A percentile compares a stretch with the other conserved stretches of the same genome.
Conservation (phyloP, 2,329 filamentous ascomycete genomes). For the Xylaria sp. region DNA sequence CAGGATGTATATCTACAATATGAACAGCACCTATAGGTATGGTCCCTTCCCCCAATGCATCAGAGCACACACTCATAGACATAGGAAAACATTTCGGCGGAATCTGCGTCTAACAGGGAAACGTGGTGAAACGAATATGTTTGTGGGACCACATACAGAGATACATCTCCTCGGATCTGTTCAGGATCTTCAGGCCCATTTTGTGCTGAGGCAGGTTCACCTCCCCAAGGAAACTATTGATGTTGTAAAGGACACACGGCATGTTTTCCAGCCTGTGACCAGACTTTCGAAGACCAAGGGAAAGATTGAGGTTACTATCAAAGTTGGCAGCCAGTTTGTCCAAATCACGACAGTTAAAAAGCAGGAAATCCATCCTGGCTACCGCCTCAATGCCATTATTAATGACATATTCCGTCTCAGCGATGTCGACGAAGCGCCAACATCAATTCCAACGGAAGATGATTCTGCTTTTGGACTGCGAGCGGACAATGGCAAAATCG, state of each 20-base stretch:
- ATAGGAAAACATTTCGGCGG: slow-evolving; percentile 71
- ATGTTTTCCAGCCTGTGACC: slow-evolving; percentile 73
- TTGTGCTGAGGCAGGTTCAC: slow-evolving; percentile 73
- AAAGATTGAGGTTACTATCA: slow-evolving; percentile 76
- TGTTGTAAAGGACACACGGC: slow-evolving; percentile 73
- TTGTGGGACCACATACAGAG: slow-evolving; percentile 73
- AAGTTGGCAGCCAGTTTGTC: slow-evolving; percentile 75
- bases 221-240: slow-evolving; percentile 77
- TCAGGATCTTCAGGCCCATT: slow-evolving; percentile 73
- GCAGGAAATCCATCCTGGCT: slow-evolving; percentile 72
- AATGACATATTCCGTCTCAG: slow-evolving; percentile 77
- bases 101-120: slow-evolving; percentile 71
- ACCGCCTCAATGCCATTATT: slow-evolving; percentile 70
- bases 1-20: slow-evolving; percentile 76
- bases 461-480: slow-evolving; percentile 74
- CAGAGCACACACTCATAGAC: slow-evolving; percentile 30
- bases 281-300: slow-evolving; percentile 75
- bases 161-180: slow-evolving; percentile 74
- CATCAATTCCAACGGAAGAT: slow-evolving; percentile 72
- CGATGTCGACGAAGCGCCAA: slow-evolving; percentile 74
- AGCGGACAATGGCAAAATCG: slow-evolving; percentile 75
- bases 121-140: slow-evolving; percentile 68
- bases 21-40: slow-evolving; percentile 75
- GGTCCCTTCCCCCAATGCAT: slow-evolving; percentile 30
- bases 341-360: slow-evolving; percentile 76